Evolutionary conservation across 176 grass and related monocot genomes (phyloP), one percentile per base, ranked within the genome.

Genomic region (Pontederia paniculata): DNA sequence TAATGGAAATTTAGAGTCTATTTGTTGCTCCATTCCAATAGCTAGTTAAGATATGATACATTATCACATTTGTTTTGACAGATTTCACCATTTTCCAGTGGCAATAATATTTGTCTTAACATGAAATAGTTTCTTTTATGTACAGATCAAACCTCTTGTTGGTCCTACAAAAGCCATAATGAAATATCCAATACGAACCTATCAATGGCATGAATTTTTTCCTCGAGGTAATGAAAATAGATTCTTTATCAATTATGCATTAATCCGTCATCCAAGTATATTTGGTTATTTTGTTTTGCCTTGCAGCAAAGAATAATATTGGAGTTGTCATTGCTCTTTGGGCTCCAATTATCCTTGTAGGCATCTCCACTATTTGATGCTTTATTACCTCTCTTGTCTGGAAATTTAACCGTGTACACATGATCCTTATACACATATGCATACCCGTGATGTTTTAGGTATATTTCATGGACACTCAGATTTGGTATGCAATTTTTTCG

Each of bases 381-480:
- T 74, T 45, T 80, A 10, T 73, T 16, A 17, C 55, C 28, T 45
- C 20, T 15, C 25, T 4, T 31, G 3, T 15, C 66, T 22, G 58
- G 44, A 57, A 1, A 19, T 51, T 62, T 44, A 45, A 53, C 58
- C 73, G 16, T 67, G 57, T 69, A 52, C 14, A 50, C 9, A 15
- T 50, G 9, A 1, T n/a, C n/a, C n/a, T 12, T 17, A 50, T 2
- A 60, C 67, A 47, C 54, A 54, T 52, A 75, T 80, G 47, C 57
- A 8, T 66, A 54, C 88, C 17, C 4, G 9, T 59, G 52, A 15
- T 60, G 63, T 70, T 44, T 54, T 42, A 96, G 90, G 85, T 96
- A 42, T 96, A 96, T 86, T 96, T 96, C 73, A 89, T 96, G 90
- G 90, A 96, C 70, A 80, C 82, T 13, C 90, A 96, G 80, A 96